phyloP scores from a whole-genome alignment of 1,284 basidiomycete species.

The Irpex rosettiformis region DNA sequence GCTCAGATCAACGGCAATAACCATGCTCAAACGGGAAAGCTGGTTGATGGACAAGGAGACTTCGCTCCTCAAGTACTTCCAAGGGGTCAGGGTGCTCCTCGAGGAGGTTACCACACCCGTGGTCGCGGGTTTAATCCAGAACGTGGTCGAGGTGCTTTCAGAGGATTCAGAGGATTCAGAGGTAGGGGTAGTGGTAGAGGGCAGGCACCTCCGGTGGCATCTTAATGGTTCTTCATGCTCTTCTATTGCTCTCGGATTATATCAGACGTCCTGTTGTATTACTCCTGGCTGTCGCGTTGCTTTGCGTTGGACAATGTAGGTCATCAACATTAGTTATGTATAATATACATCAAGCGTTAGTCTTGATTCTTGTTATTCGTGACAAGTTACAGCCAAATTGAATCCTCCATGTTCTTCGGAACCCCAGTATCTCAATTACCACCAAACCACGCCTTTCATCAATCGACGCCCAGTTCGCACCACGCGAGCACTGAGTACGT shows the following conservation, averaged over 20 bases:
- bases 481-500: slow-evolving; percentile 55
- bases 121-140: slow-evolving; percentile 29
- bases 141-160: slow-evolving; percentile 17
- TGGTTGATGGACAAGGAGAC: slow-evolving; percentile 1
- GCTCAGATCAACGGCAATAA: background rate
- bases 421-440: slow-evolving; percentile 33
- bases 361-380: background rate
- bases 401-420: background rate
- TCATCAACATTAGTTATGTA: slow-evolving; percentile 7
- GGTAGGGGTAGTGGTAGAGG: slow-evolving; percentile 17
- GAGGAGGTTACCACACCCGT: slow-evolving; percentile 19
- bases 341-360: background rate
- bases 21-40: background rate
- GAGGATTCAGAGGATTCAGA: slow-evolving; percentile 18
- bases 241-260: background rate
- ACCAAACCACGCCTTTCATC: slow-evolving; percentile 69
- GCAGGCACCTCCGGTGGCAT: slow-evolving; percentile 12
- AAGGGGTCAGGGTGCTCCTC: slow-evolving; percentile 17
- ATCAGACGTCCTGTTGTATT: background rate
- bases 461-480: slow-evolving; percentile 64
- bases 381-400: background rate
- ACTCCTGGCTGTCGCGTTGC: slow-evolving; percentile 12
- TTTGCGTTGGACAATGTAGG: slow-evolving; percentile 8
- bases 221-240: background rate
- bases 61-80: slow-evolving; percentile 8